Evolutionary conservation across 176 grass and related monocot species (phyloP).

Genomic region (Eragrostis nindensis): DNA sequence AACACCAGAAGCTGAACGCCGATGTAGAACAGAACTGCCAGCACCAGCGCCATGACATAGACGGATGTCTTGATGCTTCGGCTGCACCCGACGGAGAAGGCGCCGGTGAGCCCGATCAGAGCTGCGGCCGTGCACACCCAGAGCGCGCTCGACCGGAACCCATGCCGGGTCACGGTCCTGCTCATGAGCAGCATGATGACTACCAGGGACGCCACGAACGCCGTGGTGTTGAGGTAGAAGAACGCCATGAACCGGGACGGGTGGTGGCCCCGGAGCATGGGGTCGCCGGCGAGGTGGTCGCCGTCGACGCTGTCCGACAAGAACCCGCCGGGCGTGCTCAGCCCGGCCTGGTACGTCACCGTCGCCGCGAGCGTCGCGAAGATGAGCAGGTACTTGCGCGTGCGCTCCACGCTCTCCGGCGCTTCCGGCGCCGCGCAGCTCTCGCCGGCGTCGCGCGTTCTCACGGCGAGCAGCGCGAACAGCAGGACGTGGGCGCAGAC

Average conservation of each 20-base stretch:
- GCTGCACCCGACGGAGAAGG: constrained; percentile 46
- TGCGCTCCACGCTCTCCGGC: neutral
- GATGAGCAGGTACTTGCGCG: constrained; percentile 47
- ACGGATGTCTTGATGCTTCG: constrained; percentile 45
- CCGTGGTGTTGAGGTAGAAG: constrained; percentile 62
- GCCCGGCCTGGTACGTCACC: constrained; percentile 30
- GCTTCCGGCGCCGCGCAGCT: neutral
- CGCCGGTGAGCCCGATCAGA: constrained; percentile 41
- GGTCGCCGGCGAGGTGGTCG: constrained; percentile 35
- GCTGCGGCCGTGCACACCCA: constrained; percentile 41
- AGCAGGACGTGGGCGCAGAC: constrained; percentile 38
- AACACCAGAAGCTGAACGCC: constrained; percentile 33
- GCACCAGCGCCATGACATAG: constrained; percentile 40
- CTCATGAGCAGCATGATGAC: constrained; percentile 53
- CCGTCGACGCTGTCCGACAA: neutral
- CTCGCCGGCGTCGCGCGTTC: neutral
- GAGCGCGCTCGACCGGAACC: constrained; percentile 37
- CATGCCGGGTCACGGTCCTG: constrained; percentile 40
- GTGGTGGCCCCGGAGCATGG: constrained; percentile 26
- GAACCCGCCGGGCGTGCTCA: constrained; percentile 54
- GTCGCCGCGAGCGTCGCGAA: constrained; percentile 40
- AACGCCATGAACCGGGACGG: constrained; percentile 40
- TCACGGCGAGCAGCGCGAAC: neutral
- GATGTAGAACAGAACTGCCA: constrained; percentile 38
- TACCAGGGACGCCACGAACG: constrained; percentile 49